phyloP scores from a whole-genome alignment of 192 early-diverging fungal species.

The Backusella tarrabulga region DNA sequence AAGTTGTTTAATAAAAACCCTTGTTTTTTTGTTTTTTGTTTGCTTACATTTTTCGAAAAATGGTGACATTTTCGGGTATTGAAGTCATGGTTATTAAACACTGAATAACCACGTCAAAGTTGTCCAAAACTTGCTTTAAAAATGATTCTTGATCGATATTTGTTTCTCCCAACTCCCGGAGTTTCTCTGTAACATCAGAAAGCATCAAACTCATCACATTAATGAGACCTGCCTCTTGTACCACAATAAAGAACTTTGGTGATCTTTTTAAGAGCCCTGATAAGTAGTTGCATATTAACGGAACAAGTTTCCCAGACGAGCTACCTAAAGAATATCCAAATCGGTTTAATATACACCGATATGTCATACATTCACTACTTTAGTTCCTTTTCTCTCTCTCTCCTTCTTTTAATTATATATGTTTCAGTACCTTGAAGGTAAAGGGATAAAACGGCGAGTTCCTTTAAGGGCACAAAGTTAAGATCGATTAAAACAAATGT shows the following conservation, averaged over 20 bases:
- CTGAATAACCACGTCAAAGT: conserved; percentile 51
- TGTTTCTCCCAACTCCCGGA: conserved; percentile 37
- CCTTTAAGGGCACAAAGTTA: conserved; percentile 64
- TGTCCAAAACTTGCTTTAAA: conserved; percentile 46
- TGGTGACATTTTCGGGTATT: conserved; percentile 41
- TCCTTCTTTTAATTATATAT: not conserved
- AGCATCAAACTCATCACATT: conserved; percentile 56
- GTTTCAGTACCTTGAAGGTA: conserved; percentile 49
- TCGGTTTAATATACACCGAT: not conserved
- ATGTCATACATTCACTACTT: not conserved
- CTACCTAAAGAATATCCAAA: conserved; percentile 30
- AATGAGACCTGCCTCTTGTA: conserved; percentile 61
- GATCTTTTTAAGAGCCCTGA: conserved; percentile 44
- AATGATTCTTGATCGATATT: conserved; percentile 43
- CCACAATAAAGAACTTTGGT: conserved; percentile 48
- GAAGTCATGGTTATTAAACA: conserved; percentile 48
- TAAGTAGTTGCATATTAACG: conserved; percentile 45
- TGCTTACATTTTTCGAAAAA: conserved; percentile 51
- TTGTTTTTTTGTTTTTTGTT: not conserved
- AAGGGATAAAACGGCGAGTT: conserved; percentile 49
- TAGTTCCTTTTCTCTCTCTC: not conserved
- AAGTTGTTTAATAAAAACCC: not conserved
- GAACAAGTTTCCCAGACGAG: conserved; percentile 47
- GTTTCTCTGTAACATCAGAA: conserved; percentile 47
- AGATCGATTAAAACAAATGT: conserved; percentile 54